These are phyloP conservation scores for Clathrus columnatus DNA, from an alignment of 768 basidiomycete species.

Conservation along the genomic window DNA sequence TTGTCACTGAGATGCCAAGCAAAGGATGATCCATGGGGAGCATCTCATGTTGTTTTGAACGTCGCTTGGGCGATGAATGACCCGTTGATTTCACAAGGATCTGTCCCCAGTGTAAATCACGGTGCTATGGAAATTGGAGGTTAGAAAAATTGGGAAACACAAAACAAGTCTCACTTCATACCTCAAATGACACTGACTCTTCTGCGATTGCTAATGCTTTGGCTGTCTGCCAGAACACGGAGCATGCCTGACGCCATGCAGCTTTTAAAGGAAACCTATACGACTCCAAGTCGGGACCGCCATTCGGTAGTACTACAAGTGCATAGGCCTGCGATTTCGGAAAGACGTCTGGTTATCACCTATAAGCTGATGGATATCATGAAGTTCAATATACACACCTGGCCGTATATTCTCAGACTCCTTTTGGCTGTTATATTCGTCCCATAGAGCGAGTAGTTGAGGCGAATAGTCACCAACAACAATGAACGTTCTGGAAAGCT, in stretches of 20 bases:
- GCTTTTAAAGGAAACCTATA: conserved; percentile 59
- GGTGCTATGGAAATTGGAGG: conserved; percentile 53
- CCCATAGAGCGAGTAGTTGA: conserved; percentile 75
- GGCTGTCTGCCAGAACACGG: conserved; percentile 86
- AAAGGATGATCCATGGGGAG: conserved; percentile 54
- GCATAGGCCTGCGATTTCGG: conserved; percentile 72
- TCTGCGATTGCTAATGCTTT: conserved; percentile 75
- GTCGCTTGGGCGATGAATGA: conserved; percentile 17
- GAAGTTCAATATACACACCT: conserved; percentile 35
- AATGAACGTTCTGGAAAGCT: conserved; percentile 56
- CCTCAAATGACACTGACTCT: conserved; percentile 77
- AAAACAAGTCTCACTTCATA: conserved; percentile 27
- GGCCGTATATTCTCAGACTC: conserved; percentile 83
- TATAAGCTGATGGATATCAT: conserved; percentile 11
- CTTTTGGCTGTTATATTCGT: conserved; percentile 64
- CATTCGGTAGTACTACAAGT: conserved; percentile 84
- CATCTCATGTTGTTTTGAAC: background rate
- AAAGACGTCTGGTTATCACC: conserved; percentile 51
- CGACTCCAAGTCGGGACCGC: conserved; percentile 84
- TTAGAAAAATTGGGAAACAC: background rate
- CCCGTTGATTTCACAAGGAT: conserved; percentile 61
- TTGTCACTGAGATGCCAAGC: conserved; percentile 67
- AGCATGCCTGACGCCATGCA: conserved; percentile 82
- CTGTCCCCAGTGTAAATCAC: conserved; percentile 98
- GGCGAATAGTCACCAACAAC: conserved; percentile 83